Base-by-base conservation (phyloP, 1,284 basidiomycete genomes). In the Chalciporus piperatoides region DNA sequence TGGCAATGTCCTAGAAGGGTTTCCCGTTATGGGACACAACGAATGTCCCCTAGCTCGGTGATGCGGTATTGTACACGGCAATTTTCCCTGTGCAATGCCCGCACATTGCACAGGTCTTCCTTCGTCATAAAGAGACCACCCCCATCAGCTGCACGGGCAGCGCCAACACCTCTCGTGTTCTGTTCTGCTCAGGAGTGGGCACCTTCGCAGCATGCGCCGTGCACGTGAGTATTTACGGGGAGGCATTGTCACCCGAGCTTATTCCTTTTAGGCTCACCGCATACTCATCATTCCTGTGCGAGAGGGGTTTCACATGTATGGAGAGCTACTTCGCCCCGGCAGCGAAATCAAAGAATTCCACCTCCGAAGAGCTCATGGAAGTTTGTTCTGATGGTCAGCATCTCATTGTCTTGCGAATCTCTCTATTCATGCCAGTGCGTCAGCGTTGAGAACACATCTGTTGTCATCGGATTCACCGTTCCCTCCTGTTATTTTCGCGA, bases 401-500 rank as follows among this genome's bases (percentile, higher is more conserved):
- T 37, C n/a, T 25, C 12, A 43, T 27, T 25, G 24, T 30, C 32
- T 41, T 14, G 21, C 32, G 14, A 17, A 41, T 35, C 14, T 42
- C 46, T 32, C 11, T n/a, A 33, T 40, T 44, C 42, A 39, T 24
- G n/a, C 25, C 9, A 28, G 27, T 2, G 15, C 11, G 42, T n/a
- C 55, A 80, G 77, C 74, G 47, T 59, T 79, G 11, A 63, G 63
- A 38, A 66, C 64, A 23, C 65, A 71, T 35, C 65, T 79, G 35
- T 68, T 68, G 19, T 62, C 77, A 6, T 70, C 77, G 25, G 71
- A 68, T 5, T 77, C 79, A 44, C 78, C 82, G 10, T 86, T 84
- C 56, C 78, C 83, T 1, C 84, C 84, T 0, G 73, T 87, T 37
- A 66, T 87, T 37, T 70, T 86, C 53, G 77, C 84, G 1, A 57